phyloP scores from a whole-genome alignment of 495 filamentous ascomycete species.

The Penicillium coffeae region DNA sequence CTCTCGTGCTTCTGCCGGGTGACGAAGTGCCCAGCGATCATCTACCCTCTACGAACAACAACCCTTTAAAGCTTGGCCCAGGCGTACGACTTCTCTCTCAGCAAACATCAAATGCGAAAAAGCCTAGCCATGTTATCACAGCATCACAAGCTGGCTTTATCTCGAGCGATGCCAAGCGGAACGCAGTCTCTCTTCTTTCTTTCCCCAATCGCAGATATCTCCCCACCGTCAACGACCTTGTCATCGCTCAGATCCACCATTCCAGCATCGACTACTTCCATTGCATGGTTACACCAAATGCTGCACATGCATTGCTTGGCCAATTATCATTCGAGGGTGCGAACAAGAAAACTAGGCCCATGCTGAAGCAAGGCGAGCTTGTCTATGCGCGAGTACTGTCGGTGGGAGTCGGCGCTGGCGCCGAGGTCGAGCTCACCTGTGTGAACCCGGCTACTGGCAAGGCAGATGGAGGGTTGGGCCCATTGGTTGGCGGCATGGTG shows the following conservation, averaged over 20 bases:
- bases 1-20: constrained; percentile 68
- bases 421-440: constrained; percentile 87
- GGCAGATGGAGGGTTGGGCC: constrained; percentile 83
- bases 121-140: constrained; percentile 48
- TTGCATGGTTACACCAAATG: constrained; percentile 65
- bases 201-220: constrained; percentile 62
- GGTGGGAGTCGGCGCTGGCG: constrained; percentile 65
- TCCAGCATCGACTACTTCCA: constrained; percentile 72
- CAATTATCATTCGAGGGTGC: constrained; percentile 89
- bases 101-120: constrained; percentile 17
- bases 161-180: constrained; percentile 69
- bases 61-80: constrained; percentile 77
- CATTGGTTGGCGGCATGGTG: constrained; percentile 80
- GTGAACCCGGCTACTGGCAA: constrained; percentile 83
- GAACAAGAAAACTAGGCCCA: constrained; percentile 85
- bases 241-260: constrained; percentile 80
- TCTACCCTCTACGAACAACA: constrained; percentile 59
- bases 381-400: constrained; percentile 80
- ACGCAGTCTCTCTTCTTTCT: constrained; percentile 43
- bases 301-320: constrained; percentile 69
- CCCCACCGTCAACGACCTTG: constrained; percentile 70
- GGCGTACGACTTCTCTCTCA: constrained; percentile 58
- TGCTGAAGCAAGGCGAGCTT: constrained; percentile 65
- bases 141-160: constrained; percentile 78
- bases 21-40: constrained; percentile 59